phyloP scores from a whole-genome alignment of 2,329 filamentous ascomycete genomes.

The Xylariaceae sp. region DNA sequence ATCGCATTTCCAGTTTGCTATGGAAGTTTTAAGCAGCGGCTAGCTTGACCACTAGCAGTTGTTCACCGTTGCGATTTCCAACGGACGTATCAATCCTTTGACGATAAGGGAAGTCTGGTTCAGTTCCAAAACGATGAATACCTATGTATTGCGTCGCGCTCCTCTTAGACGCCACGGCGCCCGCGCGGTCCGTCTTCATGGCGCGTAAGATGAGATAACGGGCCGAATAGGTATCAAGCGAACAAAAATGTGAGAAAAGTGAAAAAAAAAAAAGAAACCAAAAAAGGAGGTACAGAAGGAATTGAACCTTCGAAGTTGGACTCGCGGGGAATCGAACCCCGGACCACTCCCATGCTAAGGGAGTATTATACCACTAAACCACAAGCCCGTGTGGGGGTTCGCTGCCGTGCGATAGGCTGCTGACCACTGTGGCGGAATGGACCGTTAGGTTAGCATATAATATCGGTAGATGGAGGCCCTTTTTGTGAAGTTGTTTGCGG shows the following conservation, averaged over 20 bases:
- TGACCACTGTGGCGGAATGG: neutral
- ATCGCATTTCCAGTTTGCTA: too few species aligned
- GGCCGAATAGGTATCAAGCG: too few species aligned
- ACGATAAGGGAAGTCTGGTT: too few species aligned
- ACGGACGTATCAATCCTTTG: too few species aligned
- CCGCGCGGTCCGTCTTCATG: too few species aligned
- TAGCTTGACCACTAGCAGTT: too few species aligned
- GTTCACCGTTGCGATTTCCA: too few species aligned
- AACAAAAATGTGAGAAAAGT: neutral
- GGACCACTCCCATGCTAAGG: constrained; percentile 26
- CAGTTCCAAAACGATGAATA: too few species aligned
- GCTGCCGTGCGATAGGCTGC: neutral
- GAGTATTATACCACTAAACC: constrained; percentile 25
- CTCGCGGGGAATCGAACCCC: constrained; percentile 26
- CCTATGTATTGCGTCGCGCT: too few species aligned
- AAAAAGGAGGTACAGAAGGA: neutral
- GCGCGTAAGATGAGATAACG: too few species aligned
- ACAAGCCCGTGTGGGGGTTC: constrained; percentile 16
- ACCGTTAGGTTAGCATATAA: neutral
- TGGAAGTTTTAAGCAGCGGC: too few species aligned
- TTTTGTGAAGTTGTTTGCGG: neutral
- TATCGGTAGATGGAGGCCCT: neutral
- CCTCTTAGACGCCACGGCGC: too few species aligned
- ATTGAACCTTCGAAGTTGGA: constrained; percentile 11
- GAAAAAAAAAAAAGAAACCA: neutral